Base-by-base conservation (phyloP, 164 flowering plant genomes). In the Chloranthus sessilifolius region DNA sequence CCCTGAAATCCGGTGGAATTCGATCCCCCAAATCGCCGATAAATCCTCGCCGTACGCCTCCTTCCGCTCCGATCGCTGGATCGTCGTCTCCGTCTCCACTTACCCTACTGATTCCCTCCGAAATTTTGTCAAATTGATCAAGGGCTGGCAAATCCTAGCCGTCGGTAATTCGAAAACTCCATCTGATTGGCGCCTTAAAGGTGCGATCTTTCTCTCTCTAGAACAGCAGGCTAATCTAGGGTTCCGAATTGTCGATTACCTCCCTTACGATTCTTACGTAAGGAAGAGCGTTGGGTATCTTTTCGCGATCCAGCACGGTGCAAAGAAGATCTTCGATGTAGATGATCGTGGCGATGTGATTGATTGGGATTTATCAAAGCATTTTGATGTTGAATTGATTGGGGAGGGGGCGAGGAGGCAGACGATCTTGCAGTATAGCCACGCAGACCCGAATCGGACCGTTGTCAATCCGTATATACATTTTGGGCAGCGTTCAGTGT, bases 231-330 rank as follows among this genome's bases (percentile, higher is more conserved):
- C 92, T 3, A 72, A 56, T 24, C 66, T 94, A 53, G 88, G 89
- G 25, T 94, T 77, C 62, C 76, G 95, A 9, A 74, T 89, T 34
- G 52, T 78, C 30, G 91, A 82, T 61, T 77, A 69, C 46, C 65
- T 94, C 27, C 99, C 99, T 26, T 88, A 79, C 47, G 81, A 82
- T 78, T 94, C 99, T 2, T 81, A 67, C 59, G 75, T 94, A 50
- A 74, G 99, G 64, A 94, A 94, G 59, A 74, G 48, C 41, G 83
- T 82, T 46, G 99, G 99, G 20, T 94, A 89, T 55, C 72, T 94
- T 56, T 94, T 80, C 53, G 99, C 99, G 5, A 86, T 94, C 44
- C 99, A 94, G 44, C 97, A 94, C 41, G 99, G 99, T 11, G 99
- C 97, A 1, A 81, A 80, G 63, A 89, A 74, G 73, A 84, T 94